phyloP scores from a whole-genome alignment of 768 basidiomycete genomes.

The Kwoniella sp. region DNA sequence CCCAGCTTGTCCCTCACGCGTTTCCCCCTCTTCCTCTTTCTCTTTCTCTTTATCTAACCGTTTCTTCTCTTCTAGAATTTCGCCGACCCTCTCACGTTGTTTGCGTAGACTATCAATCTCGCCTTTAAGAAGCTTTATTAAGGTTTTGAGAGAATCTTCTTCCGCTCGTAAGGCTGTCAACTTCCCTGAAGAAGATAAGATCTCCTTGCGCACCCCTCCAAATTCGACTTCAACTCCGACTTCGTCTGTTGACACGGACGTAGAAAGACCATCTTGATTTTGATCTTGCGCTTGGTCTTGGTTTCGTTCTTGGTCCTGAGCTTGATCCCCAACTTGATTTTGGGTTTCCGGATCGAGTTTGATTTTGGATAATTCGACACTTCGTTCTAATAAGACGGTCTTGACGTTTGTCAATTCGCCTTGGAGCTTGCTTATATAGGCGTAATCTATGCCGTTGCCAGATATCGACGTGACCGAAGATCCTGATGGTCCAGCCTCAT shows the following conservation, averaged over 20 bases:
- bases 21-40: not conserved
- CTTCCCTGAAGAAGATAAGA: constrained; percentile 15
- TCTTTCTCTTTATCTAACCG: constrained; percentile 10
- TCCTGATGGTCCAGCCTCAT: not conserved
- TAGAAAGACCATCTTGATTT: no score
- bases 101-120: constrained; percentile 33
- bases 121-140: constrained; percentile 30
- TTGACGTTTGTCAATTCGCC: constrained; percentile 29
- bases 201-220: constrained; percentile 12
- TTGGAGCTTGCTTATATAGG: constrained; percentile 29
- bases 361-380: constrained; percentile 4
- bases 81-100: constrained; percentile 13
- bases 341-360: not conserved
- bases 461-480: not conserved
- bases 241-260: no score
- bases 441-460: constrained; percentile 34
- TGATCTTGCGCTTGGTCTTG: not conserved
- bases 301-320: not conserved
- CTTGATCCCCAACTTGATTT: not conserved
- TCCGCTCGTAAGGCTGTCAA: constrained; percentile 28
- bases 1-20: no score
- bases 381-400: constrained; percentile 19
- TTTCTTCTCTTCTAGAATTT: constrained; percentile 2
- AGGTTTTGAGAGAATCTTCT: constrained; percentile 20
- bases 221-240: constrained; percentile 18